Evolutionary conservation across 78 protist genomes (phyloP), one percentile per base, ranked within the genome.

Genomic region (Guillardia theta): DNA sequence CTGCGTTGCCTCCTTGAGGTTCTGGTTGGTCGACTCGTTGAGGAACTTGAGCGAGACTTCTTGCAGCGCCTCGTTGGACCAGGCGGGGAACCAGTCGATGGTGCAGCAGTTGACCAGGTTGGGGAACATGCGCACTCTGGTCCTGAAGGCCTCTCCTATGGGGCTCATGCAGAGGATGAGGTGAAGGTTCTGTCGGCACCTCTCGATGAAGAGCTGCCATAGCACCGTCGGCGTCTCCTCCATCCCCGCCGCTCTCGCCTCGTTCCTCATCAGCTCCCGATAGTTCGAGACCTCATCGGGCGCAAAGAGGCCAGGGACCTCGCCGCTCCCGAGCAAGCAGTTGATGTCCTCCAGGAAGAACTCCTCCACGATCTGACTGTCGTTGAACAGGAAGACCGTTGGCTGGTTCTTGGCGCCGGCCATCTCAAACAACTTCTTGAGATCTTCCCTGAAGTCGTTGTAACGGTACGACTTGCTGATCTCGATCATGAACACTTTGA

Each of bases 311-410:
- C 83, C 90, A 43, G 97, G 97, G 27, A 96, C 94, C 93, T 96
- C 97, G 44, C 97, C 97, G 1, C 94, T 48, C 93, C 93, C 93
- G 46, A 96, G 90, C 76, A 97, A 54, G 70, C 94, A 93, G 90
- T 97, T 97, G 92, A 97, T 95, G 94, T 96, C 97, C 62, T 97
- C 98, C 33, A 97, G 53, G 92, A 97, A 97, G 12, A 93, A 33
- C 90, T 96, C 97, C 41, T 5, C 48, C 36, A 95, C 93, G 54
- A 96, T 64, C 94, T 96, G 97, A 37, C 95, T 94, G 83, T 96
- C 97, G 48, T 96, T 50, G 41, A 96, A 92, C 46, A 95, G 64
- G 88, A 96, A 95, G 37, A 94, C 96, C 19, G 94, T 48, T 0
- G 95, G 95, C 44, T 94, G 33, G 53, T 54, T 64, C 44, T 96